A percentile compares a stretch with the other conserved stretches of the same genome.
phyloP scores from a whole-genome alignment of 2,329 filamentous ascomycete species.

The Ascochyta rabiei region DNA sequence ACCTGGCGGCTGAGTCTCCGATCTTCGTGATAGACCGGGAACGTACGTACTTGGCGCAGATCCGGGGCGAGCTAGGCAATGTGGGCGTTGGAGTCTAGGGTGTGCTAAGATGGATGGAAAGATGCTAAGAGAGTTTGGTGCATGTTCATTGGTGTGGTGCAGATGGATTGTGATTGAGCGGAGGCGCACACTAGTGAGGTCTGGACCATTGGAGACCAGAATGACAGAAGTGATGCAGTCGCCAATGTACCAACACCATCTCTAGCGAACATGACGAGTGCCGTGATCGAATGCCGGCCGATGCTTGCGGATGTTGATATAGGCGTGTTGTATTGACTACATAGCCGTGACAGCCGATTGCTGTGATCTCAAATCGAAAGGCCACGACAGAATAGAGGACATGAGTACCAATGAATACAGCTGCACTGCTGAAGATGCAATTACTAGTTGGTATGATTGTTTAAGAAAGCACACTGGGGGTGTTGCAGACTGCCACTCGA shows the following conservation, averaged over 20 bases:
- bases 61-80: conserved; percentile 6
- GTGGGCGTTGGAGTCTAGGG: not conserved
- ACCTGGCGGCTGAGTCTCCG: conserved; percentile 9
- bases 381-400: not conserved
- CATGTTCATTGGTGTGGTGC: conserved; percentile 1
- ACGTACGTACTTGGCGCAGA: conserved; percentile 14
- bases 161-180: not conserved
- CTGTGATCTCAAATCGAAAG: not conserved
- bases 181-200: conserved; percentile 9
- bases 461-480: not conserved
- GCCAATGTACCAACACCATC: conserved; percentile 6
- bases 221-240: not conserved
- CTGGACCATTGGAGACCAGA: conserved; percentile 9
- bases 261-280: not conserved
- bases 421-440: not conserved
- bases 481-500: not conserved
- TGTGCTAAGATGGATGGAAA: not conserved
- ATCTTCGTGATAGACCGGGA: conserved; percentile 9
- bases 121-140: not conserved
- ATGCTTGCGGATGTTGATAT: conserved; percentile 8
- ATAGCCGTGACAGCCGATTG: conserved; percentile 6
- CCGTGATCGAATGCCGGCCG: conserved; percentile 7
- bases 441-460: not conserved
- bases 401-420: not conserved
- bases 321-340: not conserved